These are phyloP conservation scores for Thermochaetoides dissita DNA, from an alignment of 2,329 filamentous ascomycete genomes.

Conservation along the genomic window DNA sequence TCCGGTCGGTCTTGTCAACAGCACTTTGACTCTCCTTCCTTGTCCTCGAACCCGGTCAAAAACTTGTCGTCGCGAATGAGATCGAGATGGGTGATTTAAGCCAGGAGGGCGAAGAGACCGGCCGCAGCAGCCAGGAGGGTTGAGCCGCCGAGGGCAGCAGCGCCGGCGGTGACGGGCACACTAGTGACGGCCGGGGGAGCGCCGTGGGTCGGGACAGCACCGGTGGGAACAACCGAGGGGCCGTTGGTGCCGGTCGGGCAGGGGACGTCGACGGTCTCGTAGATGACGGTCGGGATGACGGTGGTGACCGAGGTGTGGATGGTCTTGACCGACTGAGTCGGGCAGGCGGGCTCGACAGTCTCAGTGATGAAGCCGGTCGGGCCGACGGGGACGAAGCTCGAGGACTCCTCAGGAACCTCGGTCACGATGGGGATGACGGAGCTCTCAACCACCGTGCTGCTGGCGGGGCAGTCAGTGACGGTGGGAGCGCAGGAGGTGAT, in stretches of 20 bases:
- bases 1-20: too few species aligned
- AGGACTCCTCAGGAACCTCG: constrained; percentile 32
- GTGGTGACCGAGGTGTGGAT: constrained; percentile 44
- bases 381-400: constrained; percentile 24
- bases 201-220: constrained; percentile 15
- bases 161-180: constrained; percentile 32
- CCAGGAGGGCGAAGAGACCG: constrained; percentile 40
- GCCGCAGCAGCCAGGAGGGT: constrained; percentile 39
- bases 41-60: too few species aligned
- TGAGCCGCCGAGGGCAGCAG: constrained; percentile 38
- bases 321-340: constrained; percentile 31
- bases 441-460: constrained; percentile 17
- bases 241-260: constrained; percentile 24
- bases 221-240: constrained; percentile 18
- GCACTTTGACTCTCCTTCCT: too few species aligned
- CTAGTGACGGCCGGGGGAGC: too few species aligned
- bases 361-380: constrained; percentile 25
- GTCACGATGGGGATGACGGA: constrained; percentile 24
- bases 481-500: constrained; percentile 44
- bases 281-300: constrained; percentile 40
- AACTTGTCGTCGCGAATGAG: too few species aligned
- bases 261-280: constrained; percentile 30
- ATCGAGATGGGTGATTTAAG: constrained; percentile 25
- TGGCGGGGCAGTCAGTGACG: constrained; percentile 37
- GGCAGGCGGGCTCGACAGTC: constrained; percentile 19